Evolutionary conservation across 2,329 filamentous ascomycete species (phyloP).

Genomic region (Fusarium sororula): DNA sequence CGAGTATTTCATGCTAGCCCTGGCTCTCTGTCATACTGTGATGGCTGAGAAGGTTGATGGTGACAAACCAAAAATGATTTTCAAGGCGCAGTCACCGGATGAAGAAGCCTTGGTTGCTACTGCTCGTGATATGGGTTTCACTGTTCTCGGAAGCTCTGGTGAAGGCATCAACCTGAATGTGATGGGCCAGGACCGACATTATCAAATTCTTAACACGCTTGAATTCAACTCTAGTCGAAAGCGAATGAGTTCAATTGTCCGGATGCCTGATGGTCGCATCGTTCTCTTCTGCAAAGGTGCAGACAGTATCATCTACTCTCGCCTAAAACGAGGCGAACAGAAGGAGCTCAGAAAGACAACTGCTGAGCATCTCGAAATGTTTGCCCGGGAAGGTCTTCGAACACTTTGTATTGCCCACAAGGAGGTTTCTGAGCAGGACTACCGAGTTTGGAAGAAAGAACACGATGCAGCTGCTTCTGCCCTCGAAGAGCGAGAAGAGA

Average conservation of each 20-base stretch:
- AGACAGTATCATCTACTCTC: slow-evolving; percentile 95
- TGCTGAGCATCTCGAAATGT: slow-evolving; percentile 95
- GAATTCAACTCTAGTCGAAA: slow-evolving; percentile 98
- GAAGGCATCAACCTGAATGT: slow-evolving; percentile 88
- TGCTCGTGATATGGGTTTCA: slow-evolving; percentile 94
- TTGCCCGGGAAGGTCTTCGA: slow-evolving; percentile 91
- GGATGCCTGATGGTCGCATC: slow-evolving; percentile 91
- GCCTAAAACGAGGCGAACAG: slow-evolving; percentile 86
- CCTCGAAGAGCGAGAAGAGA: slow-evolving; percentile 88
- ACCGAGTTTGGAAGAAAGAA: slow-evolving; percentile 82
- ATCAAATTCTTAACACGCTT: slow-evolving; percentile 89
- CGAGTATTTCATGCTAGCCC: slow-evolving; percentile 90
- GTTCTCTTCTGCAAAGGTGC: slow-evolving; percentile 96
- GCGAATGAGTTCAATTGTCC: slow-evolving; percentile 96
- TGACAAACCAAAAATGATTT: slow-evolving; percentile 89
- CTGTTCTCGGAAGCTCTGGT: slow-evolving; percentile 80
- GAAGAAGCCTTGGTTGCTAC: slow-evolving; percentile 95
- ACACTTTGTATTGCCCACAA: slow-evolving; percentile 93
- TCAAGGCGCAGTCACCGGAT: slow-evolving; percentile 97
- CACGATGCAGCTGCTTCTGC: slow-evolving; percentile 89
- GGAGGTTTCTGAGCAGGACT: slow-evolving; percentile 83
- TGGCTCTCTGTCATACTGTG: slow-evolving; percentile 96
- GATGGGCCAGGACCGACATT: slow-evolving; percentile 84
- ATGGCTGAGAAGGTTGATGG: slow-evolving; percentile 90
- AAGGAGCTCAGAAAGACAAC: slow-evolving; percentile 82